phyloP scores from a whole-genome alignment of 2,329 filamentous ascomycete species.

The Monascus ruber region DNA sequence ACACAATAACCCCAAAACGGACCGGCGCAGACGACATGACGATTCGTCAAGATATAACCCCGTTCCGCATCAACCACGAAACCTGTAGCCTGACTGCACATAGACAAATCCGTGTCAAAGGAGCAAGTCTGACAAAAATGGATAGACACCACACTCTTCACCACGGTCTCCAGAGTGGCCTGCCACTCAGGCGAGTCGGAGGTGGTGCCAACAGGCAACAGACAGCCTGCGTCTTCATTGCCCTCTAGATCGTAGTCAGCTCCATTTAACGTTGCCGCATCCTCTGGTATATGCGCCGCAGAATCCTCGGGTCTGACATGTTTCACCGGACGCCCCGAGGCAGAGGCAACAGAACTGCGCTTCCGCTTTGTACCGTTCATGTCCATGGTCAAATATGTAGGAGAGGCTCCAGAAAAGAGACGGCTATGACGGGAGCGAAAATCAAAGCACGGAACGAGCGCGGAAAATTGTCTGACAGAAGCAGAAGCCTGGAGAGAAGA shows the following conservation, averaged over 20 bases:
- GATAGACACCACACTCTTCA: constrained; percentile 94
- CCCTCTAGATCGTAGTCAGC: constrained; percentile 35
- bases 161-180: constrained; percentile 84
- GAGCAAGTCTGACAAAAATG: constrained; percentile 97
- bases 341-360: constrained; percentile 40
- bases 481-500: no score
- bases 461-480: constrained; percentile 1
- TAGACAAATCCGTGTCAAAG: constrained; percentile 91
- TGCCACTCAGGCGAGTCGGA: constrained; percentile 82
- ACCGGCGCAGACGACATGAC: constrained; percentile 87
- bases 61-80: constrained; percentile 93
- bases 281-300: constrained; percentile 28
- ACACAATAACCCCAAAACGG: constrained; percentile 98
- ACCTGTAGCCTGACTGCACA: constrained; percentile 90
- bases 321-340: constrained; percentile 43
- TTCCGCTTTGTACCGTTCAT: constrained; percentile 45
- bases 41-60: constrained; percentile 79
- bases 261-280: constrained; percentile 32
- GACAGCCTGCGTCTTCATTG: constrained; percentile 35
- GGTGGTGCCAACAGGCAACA: constrained; percentile 36
- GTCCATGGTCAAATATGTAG: constrained; percentile 29
- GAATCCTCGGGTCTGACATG: constrained; percentile 39
- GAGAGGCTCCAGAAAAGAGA: no score
- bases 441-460: constrained; percentile 1
- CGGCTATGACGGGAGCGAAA: no score